Evolutionary conservation across 768 basidiomycete species (phyloP).

Genomic region (Kwoniella mangroviensis): DNA sequence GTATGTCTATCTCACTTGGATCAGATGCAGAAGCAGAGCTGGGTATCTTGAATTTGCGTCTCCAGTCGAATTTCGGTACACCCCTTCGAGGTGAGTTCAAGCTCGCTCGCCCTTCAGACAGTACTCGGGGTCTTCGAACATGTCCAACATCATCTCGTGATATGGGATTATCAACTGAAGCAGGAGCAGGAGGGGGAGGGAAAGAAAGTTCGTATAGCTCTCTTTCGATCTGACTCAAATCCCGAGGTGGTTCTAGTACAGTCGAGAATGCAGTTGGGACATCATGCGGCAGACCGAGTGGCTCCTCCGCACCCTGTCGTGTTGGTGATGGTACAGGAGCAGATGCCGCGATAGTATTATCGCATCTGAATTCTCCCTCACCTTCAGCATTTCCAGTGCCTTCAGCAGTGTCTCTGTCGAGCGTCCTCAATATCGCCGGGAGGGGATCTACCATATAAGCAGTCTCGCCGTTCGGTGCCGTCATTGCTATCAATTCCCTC

Average conservation of each 20-base stretch:
- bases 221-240: background rate
- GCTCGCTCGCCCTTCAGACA: background rate
- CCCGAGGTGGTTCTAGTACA: background rate
- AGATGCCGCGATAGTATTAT: background rate
- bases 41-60: background rate
- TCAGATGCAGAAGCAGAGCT: background rate
- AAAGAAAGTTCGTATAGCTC: background rate
- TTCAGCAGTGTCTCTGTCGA: background rate
- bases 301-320: too few relatives aligned
- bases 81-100: background rate
- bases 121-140: background rate
- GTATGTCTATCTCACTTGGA: background rate
- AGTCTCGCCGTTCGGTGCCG: background rate
- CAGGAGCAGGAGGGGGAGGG: too few relatives aligned
- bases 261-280: background rate
- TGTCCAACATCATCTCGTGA: too few relatives aligned
- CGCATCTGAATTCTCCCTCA: background rate
- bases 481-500: background rate
- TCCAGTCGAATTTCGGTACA: background rate
- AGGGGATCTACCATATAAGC: background rate
- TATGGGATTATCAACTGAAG: too few relatives aligned
- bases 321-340: too few relatives aligned
- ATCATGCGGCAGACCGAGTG: background rate
- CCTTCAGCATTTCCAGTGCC: background rate
- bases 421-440: background rate